Conservation (phyloP, 2,329 filamentous ascomycete species). For the Phialophora tarda region DNA sequence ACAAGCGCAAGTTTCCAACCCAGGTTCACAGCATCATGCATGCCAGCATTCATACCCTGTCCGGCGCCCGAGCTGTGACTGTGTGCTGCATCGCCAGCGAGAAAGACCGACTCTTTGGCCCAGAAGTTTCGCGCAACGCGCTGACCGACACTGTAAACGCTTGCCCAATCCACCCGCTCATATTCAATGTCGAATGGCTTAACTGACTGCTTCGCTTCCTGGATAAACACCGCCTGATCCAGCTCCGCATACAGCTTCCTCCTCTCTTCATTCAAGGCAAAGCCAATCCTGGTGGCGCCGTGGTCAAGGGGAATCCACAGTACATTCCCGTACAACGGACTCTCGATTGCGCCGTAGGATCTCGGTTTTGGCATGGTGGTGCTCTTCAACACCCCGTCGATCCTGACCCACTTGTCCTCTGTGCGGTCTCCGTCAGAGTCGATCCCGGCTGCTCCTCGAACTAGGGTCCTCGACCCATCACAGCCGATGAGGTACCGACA, state of each 20-base stretch:
- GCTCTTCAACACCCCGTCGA: conserved; percentile 56
- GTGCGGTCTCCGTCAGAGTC: conserved; percentile 57
- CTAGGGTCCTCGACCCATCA: conserved; percentile 59
- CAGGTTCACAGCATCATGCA: conserved; percentile 39
- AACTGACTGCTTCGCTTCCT: conserved; percentile 49
- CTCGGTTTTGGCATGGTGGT: conserved; percentile 58
- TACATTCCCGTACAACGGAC: conserved; percentile 60
- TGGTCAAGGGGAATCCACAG: conserved; percentile 62
- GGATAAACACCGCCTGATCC: conserved; percentile 46
- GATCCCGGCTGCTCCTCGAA: conserved; percentile 54
- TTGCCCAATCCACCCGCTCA: conserved; percentile 53
- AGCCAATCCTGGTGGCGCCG: conserved; percentile 61
- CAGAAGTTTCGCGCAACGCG: conserved; percentile 43
- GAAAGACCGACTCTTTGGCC: conserved; percentile 34
- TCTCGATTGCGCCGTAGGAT: conserved; percentile 58
- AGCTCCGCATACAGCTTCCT: conserved; percentile 46
- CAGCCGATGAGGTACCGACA: conserved; percentile 59
- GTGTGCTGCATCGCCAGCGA: conserved; percentile 37
- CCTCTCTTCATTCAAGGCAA: conserved; percentile 55
- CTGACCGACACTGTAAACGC: conserved; percentile 53
- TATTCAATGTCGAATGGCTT: conserved; percentile 50
- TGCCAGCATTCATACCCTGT: conserved; percentile 39
- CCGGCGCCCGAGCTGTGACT: conserved; percentile 39
- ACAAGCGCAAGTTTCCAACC: conserved; percentile 39
- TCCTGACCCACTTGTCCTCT: conserved; percentile 61